phyloP scores from a whole-genome alignment of 2,329 filamentous ascomycete genomes.

The Colletotrichum endophyticum region DNA sequence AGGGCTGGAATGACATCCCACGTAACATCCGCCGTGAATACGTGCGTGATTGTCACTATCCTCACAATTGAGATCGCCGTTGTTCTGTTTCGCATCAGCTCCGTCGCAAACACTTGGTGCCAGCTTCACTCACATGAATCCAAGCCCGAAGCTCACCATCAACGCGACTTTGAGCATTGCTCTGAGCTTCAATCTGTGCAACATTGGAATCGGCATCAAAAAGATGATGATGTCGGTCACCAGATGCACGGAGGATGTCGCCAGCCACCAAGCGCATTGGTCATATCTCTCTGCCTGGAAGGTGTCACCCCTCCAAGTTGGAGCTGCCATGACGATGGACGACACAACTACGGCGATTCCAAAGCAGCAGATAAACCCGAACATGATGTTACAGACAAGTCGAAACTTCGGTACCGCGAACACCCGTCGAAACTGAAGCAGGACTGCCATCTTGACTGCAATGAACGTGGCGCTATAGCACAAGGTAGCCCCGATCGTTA shows the following conservation, averaged over 20 bases:
- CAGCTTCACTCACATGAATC: conserved; percentile 1
- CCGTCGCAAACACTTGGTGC: not conserved
- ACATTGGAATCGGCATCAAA: conserved; percentile 8
- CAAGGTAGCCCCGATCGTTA: not conserved
- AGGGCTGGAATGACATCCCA: conserved; percentile 3
- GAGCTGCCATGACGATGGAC: not conserved
- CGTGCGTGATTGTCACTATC: not conserved
- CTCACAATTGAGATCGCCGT: conserved; percentile 9
- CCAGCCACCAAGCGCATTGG: conserved; percentile 1
- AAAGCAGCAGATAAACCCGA: conserved; percentile 1
- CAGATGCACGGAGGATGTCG: not conserved
- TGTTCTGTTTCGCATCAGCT: not conserved
- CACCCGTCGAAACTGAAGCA: conserved; percentile 4
- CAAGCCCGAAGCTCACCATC: conserved; percentile 12
- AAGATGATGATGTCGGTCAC: conserved; percentile 15
- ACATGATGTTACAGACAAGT: not conserved
- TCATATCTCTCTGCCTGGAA: not conserved
- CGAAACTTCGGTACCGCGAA: not conserved
- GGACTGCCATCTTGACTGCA: conserved; percentile 6
- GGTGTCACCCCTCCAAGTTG: not conserved
- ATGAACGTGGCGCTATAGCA: conserved; percentile 7
- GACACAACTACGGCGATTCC: conserved; percentile 7
- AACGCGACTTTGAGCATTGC: not conserved
- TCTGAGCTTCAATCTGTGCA: not conserved
- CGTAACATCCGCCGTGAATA: conserved; percentile 2